Evolutionary conservation across 2,329 filamentous ascomycete genomes (phyloP), one percentile per base, ranked within the genome.

Genomic region (Elsinoe australis): DNA sequence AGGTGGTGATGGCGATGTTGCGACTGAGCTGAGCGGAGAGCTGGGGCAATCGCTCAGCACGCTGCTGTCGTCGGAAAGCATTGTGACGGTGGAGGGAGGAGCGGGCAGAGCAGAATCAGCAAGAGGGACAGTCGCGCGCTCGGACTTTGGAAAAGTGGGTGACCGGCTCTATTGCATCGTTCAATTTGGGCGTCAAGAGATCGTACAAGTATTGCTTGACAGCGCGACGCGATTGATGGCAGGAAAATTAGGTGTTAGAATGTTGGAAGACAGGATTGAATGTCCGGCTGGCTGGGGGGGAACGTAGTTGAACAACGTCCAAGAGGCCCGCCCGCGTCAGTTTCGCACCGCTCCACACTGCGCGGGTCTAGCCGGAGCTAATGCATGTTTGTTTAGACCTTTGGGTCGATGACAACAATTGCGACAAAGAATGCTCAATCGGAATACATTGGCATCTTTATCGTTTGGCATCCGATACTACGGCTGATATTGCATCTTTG

Each of bases 21-120:
- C 58, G 10, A 61, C 55, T 44, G 68, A 65, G 62, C 66, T 64
- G 58, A 68, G 60, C 35, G 63, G 61, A 36, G 67, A 68, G 59
- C 64, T 67, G 33, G 10, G 36, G n/a, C 58, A 55, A 41, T 51
- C 49, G 49, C 49, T 48, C 50, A 51, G 32, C 41, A 51, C 24
- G 57, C 57, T 52, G 56, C 53, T 47, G 52, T 56, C 46, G 49
- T 55, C 52, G 41, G 34, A 56, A 31, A 55, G 57, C 64, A 67
- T 67, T 51, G 57, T 58, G 48, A 28, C 24, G 39, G 26, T 15
- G 5, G 39, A 44, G 26, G 39, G 31, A 44, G 39, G 39, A 32
- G 26, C 39, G 35, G 5, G 39, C 14, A 29, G 26, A 29, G 26
- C 26, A 29, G 31, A 32, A 42, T 17, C 34, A 35, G 52, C 39